Base-by-base conservation (phyloP, 768 basidiomycete species). In the Scleroderma bovista region DNA sequence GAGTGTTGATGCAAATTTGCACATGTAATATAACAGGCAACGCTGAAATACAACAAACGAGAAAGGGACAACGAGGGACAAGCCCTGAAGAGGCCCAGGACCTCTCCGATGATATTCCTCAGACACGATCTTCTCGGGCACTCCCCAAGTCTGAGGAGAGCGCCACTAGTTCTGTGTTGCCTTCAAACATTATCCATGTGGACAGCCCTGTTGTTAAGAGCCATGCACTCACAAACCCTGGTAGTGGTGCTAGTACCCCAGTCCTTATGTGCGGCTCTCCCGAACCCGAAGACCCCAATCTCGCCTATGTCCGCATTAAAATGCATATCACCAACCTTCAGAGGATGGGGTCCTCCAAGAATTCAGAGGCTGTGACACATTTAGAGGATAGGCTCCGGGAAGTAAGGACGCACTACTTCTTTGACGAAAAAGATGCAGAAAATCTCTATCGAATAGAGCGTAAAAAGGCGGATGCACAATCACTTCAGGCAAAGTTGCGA, bases 391-490 rank as follows among this genome's bases (percentile, higher is more conserved):
- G 71, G 36, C 63, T 88, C 36, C 62, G 69, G 39, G 64, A 60
- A 20, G 61, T 81, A 22, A 76, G 76, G 59, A 68, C 70, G 20
- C 72, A 84, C 62, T 88, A 88, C 56, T 77, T 89, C 49, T 92
- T 93, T 59, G 75, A 87, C 49, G 74, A 79, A 57, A 71, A 69
- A 48, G 83, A 86, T 52, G 88, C 87, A 2, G 75, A 85, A 57
- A 71, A 66, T 5, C 62, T 73, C 20, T 88, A 83, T 64, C 71
- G 65, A 24, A 65, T 68, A 16, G 79, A 83, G 60, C 77, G 79
- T 24, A 67, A 76, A 38, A 78, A 78, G 55, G 70, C 67, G 19
- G 75, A 83, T 24, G 62, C 68, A 19, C 52, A 57, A 12, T 60
- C 67, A 6, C 73, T 86, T 7, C 70, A 75, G 54, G 71, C 74